Evolutionary conservation across 306 rosid species (phyloP).

Genomic region (Rosa persica): DNA sequence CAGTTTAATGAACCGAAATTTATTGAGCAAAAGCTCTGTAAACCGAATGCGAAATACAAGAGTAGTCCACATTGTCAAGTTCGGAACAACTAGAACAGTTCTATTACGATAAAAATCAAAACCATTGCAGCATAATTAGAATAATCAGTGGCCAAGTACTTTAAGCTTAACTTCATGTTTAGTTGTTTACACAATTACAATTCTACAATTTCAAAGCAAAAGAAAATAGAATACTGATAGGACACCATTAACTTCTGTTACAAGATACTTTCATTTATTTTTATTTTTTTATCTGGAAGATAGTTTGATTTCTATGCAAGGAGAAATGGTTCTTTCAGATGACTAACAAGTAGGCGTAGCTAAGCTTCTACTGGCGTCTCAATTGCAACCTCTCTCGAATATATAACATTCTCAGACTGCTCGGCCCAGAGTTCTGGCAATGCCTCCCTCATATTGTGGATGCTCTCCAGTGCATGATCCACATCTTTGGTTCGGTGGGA

Average conservation of each 20-base stretch:
- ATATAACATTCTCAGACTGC: constrained; percentile 35
- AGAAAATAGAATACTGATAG: not conserved
- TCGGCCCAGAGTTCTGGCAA: constrained; percentile 85
- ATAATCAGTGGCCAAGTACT: too few relatives aligned
- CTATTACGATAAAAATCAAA: not conserved
- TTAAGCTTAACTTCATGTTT: not conserved
- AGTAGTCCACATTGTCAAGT: not conserved
- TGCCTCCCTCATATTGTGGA: constrained; percentile 83
- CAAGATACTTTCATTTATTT: too few relatives aligned
- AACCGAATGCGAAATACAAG: not conserved
- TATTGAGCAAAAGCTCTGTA: not conserved
- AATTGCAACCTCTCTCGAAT: constrained; percentile 50
- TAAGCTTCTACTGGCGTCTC: constrained; percentile 72
- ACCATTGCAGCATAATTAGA: too few relatives aligned
- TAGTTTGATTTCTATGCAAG: not conserved
- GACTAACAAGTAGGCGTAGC: constrained; percentile 9
- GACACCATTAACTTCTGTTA: not conserved
- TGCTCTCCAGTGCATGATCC: constrained; percentile 86
- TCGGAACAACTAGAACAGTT: too few relatives aligned
- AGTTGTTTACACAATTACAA: not conserved
- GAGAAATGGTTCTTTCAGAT: not conserved
- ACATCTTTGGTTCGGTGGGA: constrained; percentile 44
- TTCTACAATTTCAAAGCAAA: not conserved
- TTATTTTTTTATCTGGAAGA: too few relatives aligned
- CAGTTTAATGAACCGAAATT: not conserved